A percentile compares a stretch with the other conserved stretches of the same genome.
Evolutionary conservation across 2,329 filamentous ascomycete species (phyloP).

Genomic region (Diaporthe sp.): DNA sequence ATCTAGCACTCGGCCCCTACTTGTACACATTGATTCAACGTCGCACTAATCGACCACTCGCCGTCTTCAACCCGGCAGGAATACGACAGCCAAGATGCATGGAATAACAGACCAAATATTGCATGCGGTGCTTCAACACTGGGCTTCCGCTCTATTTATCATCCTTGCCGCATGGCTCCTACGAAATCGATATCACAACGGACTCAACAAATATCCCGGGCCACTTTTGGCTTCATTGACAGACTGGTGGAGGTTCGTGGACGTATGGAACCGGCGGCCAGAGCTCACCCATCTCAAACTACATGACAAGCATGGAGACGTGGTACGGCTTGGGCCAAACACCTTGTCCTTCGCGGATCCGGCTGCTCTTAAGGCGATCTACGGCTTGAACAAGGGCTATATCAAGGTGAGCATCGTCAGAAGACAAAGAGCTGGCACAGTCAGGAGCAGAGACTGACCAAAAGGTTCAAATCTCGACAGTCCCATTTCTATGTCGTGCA

Average conservation of each 20-base stretch:
- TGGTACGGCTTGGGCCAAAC: conserved; percentile 51
- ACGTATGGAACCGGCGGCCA: conserved; percentile 72
- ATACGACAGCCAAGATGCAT: conserved; percentile 20
- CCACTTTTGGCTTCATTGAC: conserved; percentile 75
- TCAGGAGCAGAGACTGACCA: conserved; percentile 53
- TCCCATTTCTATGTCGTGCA: conserved; percentile 86
- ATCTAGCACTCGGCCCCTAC: background rate
- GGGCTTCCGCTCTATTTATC: conserved; percentile 50
- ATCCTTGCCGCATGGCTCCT: conserved; percentile 53
- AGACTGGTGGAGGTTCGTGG: conserved; percentile 80
- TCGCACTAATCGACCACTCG: background rate
- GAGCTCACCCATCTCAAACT: conserved; percentile 75
- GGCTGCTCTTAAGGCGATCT: conserved; percentile 48
- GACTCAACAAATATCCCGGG: conserved; percentile 78
- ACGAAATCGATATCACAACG: conserved; percentile 63
- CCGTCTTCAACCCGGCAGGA: conserved; percentile 5
- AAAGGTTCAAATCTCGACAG: conserved; percentile 48
- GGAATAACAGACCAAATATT: conserved; percentile 48
- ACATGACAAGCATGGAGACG: conserved; percentile 47
- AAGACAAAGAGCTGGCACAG: conserved; percentile 42
- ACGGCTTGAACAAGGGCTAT: conserved; percentile 85
- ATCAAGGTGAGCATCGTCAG: conserved; percentile 70
- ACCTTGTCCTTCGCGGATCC: conserved; percentile 49
- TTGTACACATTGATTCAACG: background rate
- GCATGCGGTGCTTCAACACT: conserved; percentile 52